Evolutionary conservation across 495 filamentous ascomycete genomes (phyloP), one percentile per base, ranked within the genome.

Genomic region (Neurospora sp.): DNA sequence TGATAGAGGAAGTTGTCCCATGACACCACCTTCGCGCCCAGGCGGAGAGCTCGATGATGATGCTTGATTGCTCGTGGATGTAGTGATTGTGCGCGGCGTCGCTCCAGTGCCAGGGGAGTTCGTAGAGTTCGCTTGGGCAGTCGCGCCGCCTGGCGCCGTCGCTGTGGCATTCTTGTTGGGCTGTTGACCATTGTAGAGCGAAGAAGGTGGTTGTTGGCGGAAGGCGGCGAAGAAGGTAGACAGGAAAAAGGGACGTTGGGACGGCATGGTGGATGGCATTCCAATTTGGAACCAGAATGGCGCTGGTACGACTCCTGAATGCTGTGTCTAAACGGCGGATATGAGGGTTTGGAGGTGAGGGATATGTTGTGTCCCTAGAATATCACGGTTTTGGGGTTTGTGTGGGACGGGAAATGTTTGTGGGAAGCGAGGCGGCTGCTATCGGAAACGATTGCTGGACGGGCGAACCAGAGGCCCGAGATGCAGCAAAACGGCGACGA

Each of bases 211-310:
- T 71, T 80, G 82, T 74, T 84, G 85, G 18, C 93, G 90, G 81
- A 95, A 95, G 75, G 92, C 92, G 78, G 92, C 91, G 75, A 96
- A 88, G 87, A 96, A 93, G 84, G 92, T 93, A 72, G 91, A 89
- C 75, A 96, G 86, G 79, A 85, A 86, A 87, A 94, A 95, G 71
- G 93, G 91, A 45, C 92, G 86, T 84, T 95, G 93, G 72, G 91
- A 93, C 1, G 91, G 85, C 88, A 91, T 91, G 69, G 71, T 86
- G 72, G 35, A 27, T 37, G 38, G 48, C 61, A 72, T 74, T 39
- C 53, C 14, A 65, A 65, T 65, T 65, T 14, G 53, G 27, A 18
- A 35, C 27, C 53, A 65, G 27, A 18, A 2, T 6, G 27, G 7
- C 31, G 27, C 53, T 65, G 53, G 27, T 16, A 65, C 53, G 53